phyloP scores from a whole-genome alignment of 2,329 filamentous ascomycete species.

The Colletotrichum sp. region DNA sequence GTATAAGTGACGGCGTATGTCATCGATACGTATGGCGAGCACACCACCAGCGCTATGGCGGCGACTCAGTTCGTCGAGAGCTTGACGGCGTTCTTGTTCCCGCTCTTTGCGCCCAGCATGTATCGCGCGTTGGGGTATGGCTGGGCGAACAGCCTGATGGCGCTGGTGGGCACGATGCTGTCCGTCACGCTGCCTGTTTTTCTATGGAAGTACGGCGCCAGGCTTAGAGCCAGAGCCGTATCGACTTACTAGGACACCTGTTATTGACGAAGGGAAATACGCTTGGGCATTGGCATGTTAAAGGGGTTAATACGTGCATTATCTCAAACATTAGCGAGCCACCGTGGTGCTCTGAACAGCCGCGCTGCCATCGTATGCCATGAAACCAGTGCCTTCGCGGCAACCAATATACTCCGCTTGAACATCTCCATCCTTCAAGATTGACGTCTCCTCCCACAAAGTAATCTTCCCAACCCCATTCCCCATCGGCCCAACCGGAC shows the following conservation, averaged over 20 bases:
- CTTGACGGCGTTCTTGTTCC: neutral
- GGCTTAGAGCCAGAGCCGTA: neutral
- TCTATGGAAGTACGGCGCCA: neutral
- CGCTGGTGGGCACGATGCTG: neutral
- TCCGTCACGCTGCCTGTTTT: neutral
- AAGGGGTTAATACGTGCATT: neutral
- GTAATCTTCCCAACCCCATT: neutral
- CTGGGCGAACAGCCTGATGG: neutral
- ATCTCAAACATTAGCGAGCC: neutral
- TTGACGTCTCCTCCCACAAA: neutral
- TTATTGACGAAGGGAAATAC: neutral
- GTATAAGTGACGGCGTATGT: neutral
- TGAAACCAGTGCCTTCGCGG: neutral
- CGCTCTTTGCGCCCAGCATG: neutral
- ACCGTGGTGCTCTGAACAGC: neutral
- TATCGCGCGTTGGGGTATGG: neutral
- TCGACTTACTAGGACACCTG: neutral
- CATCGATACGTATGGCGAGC: neutral
- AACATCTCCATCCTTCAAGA: neutral
- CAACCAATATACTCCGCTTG: neutral
- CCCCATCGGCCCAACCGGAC: neutral
- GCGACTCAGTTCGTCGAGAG: neutral
- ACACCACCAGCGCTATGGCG: neutral
- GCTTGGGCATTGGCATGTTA: neutral
- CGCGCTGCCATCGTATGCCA: neutral